phyloP scores from a whole-genome alignment of 1,139 yeast species.

The Spencermartinsiella ligniputridi region DNA sequence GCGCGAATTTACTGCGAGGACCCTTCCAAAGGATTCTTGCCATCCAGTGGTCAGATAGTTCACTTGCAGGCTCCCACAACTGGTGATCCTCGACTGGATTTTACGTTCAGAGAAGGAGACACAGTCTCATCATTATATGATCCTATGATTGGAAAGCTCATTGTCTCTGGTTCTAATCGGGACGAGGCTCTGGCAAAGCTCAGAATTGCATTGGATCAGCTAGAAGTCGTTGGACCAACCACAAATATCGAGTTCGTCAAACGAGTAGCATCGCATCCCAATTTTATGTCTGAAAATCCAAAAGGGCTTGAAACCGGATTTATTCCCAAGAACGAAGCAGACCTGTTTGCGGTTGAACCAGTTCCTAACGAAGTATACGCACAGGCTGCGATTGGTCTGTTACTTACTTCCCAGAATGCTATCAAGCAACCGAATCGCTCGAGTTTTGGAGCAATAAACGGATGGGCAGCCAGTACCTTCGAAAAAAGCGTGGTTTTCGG shows the following conservation, averaged over 20 bases:
- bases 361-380: slow-evolving; percentile 28
- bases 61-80: slow-evolving; percentile 30
- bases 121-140: slow-evolving; percentile 34
- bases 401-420: slow-evolving; percentile 13
- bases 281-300: slow-evolving; percentile 31
- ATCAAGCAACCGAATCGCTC: slow-evolving; percentile 8
- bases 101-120: slow-evolving; percentile 29
- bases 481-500: slow-evolving; percentile 11
- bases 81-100: slow-evolving; percentile 28
- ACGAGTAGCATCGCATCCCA: slow-evolving; percentile 26
- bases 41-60: slow-evolving; percentile 32
- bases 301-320: slow-evolving; percentile 33
- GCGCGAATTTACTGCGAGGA: slow-evolving; percentile 36
- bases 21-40: slow-evolving; percentile 32
- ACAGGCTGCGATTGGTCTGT: slow-evolving; percentile 32
- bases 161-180: slow-evolving; percentile 31
- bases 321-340: slow-evolving; percentile 29
- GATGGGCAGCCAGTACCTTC: slow-evolving; percentile 13
- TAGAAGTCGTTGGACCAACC: slow-evolving; percentile 35
- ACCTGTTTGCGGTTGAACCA: slow-evolving; percentile 20
- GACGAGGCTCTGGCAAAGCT: slow-evolving; percentile 32
- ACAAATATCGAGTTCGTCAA: slow-evolving; percentile 34
- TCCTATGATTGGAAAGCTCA: slow-evolving; percentile 37
- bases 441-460: slow-evolving; percentile 6
- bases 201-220: slow-evolving; percentile 29